phyloP scores from a whole-genome alignment of 148 eudicot genomes.

The Camellia lanceoleosa region DNA sequence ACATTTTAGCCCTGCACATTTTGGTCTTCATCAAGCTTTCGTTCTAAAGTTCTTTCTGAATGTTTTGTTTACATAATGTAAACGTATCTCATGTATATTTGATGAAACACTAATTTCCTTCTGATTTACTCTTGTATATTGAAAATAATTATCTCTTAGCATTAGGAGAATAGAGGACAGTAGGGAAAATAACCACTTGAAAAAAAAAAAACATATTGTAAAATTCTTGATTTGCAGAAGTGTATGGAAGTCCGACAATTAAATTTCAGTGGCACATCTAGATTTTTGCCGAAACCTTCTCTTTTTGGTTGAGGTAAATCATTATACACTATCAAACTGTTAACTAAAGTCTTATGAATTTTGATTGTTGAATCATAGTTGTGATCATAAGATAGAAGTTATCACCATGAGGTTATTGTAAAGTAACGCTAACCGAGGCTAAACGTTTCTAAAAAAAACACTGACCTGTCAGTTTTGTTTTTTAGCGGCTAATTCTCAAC shows the following conservation, averaged over 20 bases:
- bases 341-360: background rate
- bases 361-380: background rate
- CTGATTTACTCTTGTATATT: too few species aligned
- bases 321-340: background rate
- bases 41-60: constrained; percentile 25
- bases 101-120: background rate
- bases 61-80: background rate
- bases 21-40: constrained; percentile 85
- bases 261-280: background rate
- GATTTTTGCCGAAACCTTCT: background rate
- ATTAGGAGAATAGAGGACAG: background rate
- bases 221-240: too few species aligned
- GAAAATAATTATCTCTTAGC: too few species aligned
- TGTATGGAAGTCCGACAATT: background rate
- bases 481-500: too few species aligned
- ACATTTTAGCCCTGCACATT: constrained; percentile 75
- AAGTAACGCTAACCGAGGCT: background rate
- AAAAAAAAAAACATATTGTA: background rate
- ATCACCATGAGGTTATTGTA: background rate
- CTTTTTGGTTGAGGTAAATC: background rate
- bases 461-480: background rate
- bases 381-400: background rate
- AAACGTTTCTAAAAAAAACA: too few species aligned
- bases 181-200: background rate
- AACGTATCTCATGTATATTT: constrained; percentile 8